Conservation (phyloP, 768 basidiomycete genomes). For the Punctularia strigosozonata region DNA sequence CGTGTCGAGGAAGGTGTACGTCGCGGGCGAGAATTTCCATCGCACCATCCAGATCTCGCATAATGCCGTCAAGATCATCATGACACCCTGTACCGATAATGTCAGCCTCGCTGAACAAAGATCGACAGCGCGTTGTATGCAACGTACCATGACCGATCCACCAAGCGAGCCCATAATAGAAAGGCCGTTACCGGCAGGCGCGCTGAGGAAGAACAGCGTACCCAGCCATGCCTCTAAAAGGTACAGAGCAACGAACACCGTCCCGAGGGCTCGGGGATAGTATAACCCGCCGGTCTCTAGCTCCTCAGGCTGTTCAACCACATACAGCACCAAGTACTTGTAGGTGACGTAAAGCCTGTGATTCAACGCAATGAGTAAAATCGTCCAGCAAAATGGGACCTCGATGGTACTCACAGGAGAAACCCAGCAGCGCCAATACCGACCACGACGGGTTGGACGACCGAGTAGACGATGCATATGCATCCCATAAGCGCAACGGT, state of each 20-base stretch:
- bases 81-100: too few species aligned
- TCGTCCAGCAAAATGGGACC: too few species aligned
- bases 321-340: slow-evolving; percentile 38
- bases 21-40: slow-evolving; percentile 4
- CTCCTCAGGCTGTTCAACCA: slow-evolving; percentile 54
- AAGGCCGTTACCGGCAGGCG: too few species aligned
- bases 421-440: too few species aligned
- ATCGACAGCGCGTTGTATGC: neutral
- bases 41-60: slow-evolving; percentile 57
- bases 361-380: too few species aligned
- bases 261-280: slow-evolving; percentile 90
- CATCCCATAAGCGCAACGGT: too few species aligned
- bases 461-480: too few species aligned
- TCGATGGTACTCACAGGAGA: too few species aligned
- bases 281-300: slow-evolving; percentile 87
- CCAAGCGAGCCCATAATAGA: slow-evolving; percentile 67
- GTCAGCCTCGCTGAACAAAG: neutral
- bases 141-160: slow-evolving; percentile 43
- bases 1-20: too few species aligned
- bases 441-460: too few species aligned
- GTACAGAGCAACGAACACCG: slow-evolving; percentile 90
- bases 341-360: slow-evolving; percentile 76
- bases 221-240: slow-evolving; percentile 78
- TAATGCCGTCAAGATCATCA: slow-evolving; percentile 58
- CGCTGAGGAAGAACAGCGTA: slow-evolving; percentile 90